phyloP scores from a whole-genome alignment of 2,329 filamentous ascomycete genomes.

The Drechslerella coelobrocha region DNA sequence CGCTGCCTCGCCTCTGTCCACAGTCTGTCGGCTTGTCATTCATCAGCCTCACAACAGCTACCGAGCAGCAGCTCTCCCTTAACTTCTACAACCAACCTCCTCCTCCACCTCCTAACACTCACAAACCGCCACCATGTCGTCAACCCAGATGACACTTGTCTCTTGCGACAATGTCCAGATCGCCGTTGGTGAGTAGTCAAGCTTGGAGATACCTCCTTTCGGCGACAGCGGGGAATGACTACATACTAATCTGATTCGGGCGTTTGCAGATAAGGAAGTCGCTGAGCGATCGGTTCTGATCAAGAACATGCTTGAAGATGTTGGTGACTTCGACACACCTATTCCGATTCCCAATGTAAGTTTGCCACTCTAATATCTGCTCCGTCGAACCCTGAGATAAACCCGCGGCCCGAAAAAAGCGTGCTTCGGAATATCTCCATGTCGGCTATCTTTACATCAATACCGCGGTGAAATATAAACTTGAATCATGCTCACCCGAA shows the following conservation, averaged over 20 bases:
- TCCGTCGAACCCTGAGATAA: too few species aligned
- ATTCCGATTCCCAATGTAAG: conserved; percentile 86
- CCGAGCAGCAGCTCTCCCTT: background rate
- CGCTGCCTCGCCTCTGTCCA: background rate
- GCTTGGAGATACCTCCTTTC: conserved; percentile 1
- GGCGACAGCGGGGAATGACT: background rate
- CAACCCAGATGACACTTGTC: conserved; percentile 62
- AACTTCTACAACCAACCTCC: background rate
- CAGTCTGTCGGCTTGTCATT: background rate
- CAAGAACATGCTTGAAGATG: conserved; percentile 97
- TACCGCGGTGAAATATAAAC: background rate
- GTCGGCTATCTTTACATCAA: background rate
- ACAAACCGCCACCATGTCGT: conserved; percentile 50
- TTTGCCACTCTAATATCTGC: too few species aligned
- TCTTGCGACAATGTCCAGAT: conserved; percentile 64
- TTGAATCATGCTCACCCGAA: background rate
- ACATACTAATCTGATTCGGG: background rate
- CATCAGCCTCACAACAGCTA: too few species aligned
- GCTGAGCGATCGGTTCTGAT: conserved; percentile 92
- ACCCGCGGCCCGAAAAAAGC: too few species aligned
- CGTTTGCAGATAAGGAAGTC: conserved; percentile 72
- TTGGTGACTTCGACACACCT: conserved; percentile 71
- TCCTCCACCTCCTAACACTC: background rate
- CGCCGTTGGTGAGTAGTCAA: conserved; percentile 61
- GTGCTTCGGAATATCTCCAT: background rate